phyloP scores from a whole-genome alignment of 83 land plant species.

The Larix sibirica region DNA sequence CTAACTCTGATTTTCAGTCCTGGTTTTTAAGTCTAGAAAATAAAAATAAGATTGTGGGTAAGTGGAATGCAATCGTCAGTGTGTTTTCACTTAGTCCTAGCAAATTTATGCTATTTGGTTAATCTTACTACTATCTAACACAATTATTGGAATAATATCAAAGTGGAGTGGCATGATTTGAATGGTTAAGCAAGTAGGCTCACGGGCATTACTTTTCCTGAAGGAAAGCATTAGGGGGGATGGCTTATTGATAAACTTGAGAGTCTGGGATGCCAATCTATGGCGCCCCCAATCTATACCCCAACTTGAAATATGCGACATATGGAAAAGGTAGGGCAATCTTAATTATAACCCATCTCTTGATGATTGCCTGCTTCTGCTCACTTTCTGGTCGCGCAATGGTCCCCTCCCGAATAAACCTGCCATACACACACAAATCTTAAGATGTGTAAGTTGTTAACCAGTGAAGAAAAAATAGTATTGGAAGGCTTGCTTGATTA shows the following conservation, averaged over 20 bases:
- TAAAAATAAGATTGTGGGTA: too few species aligned
- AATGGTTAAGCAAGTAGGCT: neutral
- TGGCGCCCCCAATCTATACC: neutral
- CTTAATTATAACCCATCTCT: neutral
- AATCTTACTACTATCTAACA: neutral
- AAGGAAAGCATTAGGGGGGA: neutral
- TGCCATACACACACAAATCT: neutral
- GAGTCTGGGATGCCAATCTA: neutral
- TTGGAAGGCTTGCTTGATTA: neutral
- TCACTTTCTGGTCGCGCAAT: neutral
- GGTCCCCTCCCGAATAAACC: neutral
- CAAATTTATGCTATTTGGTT: too few species aligned
- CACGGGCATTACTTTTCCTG: neutral
- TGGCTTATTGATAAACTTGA: neutral
- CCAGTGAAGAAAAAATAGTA: neutral
- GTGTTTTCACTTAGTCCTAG: too few species aligned
- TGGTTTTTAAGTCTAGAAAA: too few species aligned
- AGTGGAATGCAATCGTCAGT: too few species aligned
- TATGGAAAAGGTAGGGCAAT: neutral
- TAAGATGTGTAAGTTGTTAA: too few species aligned
- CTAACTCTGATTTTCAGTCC: too few species aligned
- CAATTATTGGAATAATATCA: neutral
- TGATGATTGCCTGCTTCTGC: neutral
- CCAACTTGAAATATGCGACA: neutral
- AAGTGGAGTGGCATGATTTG: neutral